Conservation (phyloP, 495 filamentous ascomycete genomes). For the Neurospora sp. region DNA sequence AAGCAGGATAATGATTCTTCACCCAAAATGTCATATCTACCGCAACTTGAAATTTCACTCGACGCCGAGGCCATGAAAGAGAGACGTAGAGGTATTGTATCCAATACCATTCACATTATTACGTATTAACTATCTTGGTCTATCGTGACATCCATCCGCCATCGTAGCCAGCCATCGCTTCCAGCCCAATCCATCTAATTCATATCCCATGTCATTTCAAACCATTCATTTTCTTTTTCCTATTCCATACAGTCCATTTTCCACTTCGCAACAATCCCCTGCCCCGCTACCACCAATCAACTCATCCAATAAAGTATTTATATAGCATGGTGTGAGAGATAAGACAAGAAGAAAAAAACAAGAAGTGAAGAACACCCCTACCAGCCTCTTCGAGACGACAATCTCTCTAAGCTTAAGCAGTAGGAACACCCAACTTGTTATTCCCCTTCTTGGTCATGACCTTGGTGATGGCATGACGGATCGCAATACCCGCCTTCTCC, state of each 20-base stretch:
- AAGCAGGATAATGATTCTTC: not conserved
- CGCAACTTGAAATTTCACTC: not conserved
- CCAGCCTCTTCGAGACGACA: not conserved
- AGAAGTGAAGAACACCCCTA: not conserved
- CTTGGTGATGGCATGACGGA: constrained; percentile 91
- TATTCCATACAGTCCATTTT: not conserved
- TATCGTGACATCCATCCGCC: not conserved
- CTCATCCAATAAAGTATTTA: not conserved
- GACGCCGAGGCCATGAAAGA: not conserved
- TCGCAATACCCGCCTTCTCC: constrained; percentile 78
- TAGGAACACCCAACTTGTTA: constrained; percentile 23
- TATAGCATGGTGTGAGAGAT: not conserved
- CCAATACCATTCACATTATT: not conserved
- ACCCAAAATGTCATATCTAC: not conserved
- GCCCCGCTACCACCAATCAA: not conserved
- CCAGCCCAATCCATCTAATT: not conserved
- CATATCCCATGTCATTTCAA: not conserved
- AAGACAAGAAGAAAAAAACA: not conserved
- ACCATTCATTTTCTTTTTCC: not conserved
- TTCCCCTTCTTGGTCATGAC: constrained; percentile 50
- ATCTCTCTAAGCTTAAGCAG: constrained; percentile 3
- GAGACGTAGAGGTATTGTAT: not conserved
- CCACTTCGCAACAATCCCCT: not conserved
- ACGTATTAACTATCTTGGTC: not conserved
- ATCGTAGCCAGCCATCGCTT: not conserved